Percentiles rank a stretch among this genome's conserved stretches.
phyloP scores from a whole-genome alignment of 345 rosid species.

The Syzygium aromaticum region DNA sequence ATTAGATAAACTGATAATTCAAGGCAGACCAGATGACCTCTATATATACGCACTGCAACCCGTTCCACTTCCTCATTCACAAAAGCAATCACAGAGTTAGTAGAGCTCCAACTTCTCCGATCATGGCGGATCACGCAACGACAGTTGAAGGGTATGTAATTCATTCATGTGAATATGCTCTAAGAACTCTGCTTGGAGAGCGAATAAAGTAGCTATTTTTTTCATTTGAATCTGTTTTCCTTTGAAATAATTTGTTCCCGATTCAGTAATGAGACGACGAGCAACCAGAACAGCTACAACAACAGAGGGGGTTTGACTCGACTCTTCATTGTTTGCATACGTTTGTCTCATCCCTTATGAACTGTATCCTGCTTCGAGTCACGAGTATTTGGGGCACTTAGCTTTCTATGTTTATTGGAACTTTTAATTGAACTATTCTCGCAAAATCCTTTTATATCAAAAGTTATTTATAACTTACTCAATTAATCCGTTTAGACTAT shows the following conservation, averaged over 20 bases:
- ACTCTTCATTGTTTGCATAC: background rate
- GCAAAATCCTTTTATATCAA: background rate
- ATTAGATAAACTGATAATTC: background rate
- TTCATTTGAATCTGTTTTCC: background rate
- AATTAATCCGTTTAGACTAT: background rate
- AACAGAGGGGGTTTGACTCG: background rate
- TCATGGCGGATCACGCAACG: background rate
- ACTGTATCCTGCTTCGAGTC: background rate
- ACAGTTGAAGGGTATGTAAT: background rate
- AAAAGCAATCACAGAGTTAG: background rate
- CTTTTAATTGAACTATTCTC: background rate
- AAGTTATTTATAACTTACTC: background rate
- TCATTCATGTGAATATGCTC: background rate
- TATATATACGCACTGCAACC: background rate
- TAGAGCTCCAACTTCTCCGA: background rate
- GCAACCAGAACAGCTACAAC: background rate
- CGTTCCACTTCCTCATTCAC: background rate
- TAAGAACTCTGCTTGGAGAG: background rate
- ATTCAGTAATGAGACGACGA: background rate
- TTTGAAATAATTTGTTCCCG: background rate
- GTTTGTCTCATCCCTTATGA: background rate
- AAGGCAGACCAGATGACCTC: background rate
- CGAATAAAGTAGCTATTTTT: background rate
- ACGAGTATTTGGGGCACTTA: background rate
- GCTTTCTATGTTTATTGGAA: background rate